phyloP scores from a whole-genome alignment of 495 filamentous ascomycete genomes.

The Aspergillus cristatus region DNA sequence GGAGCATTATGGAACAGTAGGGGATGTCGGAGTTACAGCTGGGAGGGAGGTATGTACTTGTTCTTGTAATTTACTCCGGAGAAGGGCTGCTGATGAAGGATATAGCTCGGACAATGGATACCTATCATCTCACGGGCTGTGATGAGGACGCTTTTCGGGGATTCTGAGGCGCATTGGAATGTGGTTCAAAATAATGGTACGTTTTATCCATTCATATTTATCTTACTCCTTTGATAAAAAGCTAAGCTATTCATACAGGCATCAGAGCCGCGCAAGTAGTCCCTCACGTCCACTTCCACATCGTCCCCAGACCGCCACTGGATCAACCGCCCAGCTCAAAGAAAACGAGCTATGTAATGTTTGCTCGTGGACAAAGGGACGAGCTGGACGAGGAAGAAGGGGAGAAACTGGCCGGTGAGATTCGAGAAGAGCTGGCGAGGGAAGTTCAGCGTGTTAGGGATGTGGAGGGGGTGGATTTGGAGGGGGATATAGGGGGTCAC shows the following conservation, averaged over 20 bases:
- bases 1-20: slow-evolving; percentile 59
- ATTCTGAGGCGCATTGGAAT: slow-evolving; percentile 51
- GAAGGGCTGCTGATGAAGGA: no score
- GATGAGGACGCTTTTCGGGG: slow-evolving; percentile 37
- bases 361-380: slow-evolving; percentile 70
- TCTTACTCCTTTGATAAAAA: not conserved
- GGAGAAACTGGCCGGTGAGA: slow-evolving; percentile 46
- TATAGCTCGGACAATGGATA: slow-evolving; percentile 57
- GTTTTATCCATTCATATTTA: slow-evolving; percentile 5
- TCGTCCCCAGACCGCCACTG: slow-evolving; percentile 61
- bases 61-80: slow-evolving; percentile 1
- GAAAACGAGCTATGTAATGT: slow-evolving; percentile 62
- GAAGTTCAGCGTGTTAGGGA: slow-evolving; percentile 40
- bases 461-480: slow-evolving; percentile 36
- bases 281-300: slow-evolving; percentile 84
- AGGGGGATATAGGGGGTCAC: no score
- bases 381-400: slow-evolving; percentile 85
- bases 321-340: slow-evolving; percentile 19
- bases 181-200: slow-evolving; percentile 89
- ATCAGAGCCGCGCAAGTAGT: slow-evolving; percentile 82
- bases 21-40: slow-evolving; percentile 48
- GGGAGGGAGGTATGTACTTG: slow-evolving; percentile 39
- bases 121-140: slow-evolving; percentile 66
- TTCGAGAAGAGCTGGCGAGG: slow-evolving; percentile 53
- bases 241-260: slow-evolving; percentile 31